These are phyloP conservation scores for Hura crepitans DNA, from an alignment of 441 rosid genomes.

Conservation along the genomic window DNA sequence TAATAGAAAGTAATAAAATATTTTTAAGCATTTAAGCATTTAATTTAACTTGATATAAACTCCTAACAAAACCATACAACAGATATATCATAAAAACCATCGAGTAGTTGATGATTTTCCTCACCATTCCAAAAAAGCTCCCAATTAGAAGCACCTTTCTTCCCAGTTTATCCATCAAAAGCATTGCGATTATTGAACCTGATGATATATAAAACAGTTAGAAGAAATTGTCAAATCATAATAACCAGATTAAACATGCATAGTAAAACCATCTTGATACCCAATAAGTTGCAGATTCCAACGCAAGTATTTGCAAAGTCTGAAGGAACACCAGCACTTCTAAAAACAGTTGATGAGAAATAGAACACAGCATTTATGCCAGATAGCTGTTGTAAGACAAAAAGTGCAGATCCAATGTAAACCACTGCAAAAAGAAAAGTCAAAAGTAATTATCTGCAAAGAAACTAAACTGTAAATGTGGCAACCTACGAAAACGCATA, in stretches of 20 bases:
- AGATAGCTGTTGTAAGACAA: slow-evolving; percentile 97
- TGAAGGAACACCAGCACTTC: slow-evolving; percentile 84
- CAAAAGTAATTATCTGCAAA: slow-evolving; percentile 19
- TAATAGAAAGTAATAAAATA: not conserved
- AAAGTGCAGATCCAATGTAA: slow-evolving; percentile 93
- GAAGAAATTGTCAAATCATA: slow-evolving; percentile 15
- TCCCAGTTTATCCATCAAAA: slow-evolving; percentile 91
- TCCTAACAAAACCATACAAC: not conserved
- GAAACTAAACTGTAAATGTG: slow-evolving; percentile 12
- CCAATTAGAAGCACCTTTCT: slow-evolving; percentile 79
- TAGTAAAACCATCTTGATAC: slow-evolving; percentile 30
- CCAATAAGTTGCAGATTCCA: slow-evolving; percentile 69
- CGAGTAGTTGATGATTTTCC: not conserved
- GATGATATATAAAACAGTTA: slow-evolving; percentile 17
- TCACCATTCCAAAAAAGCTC: slow-evolving; percentile 92
- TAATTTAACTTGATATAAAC: not conserved
- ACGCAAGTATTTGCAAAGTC: slow-evolving; percentile 61
- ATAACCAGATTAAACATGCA: slow-evolving; percentile 19
- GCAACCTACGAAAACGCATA: slow-evolving; percentile 16
- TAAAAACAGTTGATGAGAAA: slow-evolving; percentile 91
- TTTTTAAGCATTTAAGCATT: not conserved
- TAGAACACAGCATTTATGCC: slow-evolving; percentile 88
- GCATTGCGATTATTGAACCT: slow-evolving; percentile 79
- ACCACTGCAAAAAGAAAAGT: slow-evolving; percentile 77
- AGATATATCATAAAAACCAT: not conserved